Conservation (phyloP, 176 grass and related monocot species). For the Triticum aestivum region IWGSC_CS_RefSeq_v2.1 NC_057795.1:424744441-424744940, state of each 20-base stretch:
- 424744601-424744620: conserved; percentile 14
- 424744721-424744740: not conserved
- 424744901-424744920: not conserved
- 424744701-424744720: not conserved
- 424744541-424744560: conserved; percentile 52
- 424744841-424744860: not conserved
- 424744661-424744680: not conserved
- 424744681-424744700: not conserved
- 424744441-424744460: conserved; percentile 69
- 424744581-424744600: conserved; percentile 51
- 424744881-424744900: not conserved
- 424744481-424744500: conserved; percentile 39
- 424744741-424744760: not conserved
- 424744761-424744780: not conserved
- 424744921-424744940: not conserved
- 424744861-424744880: not conserved
- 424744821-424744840: not conserved
- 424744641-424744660: not conserved
- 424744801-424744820: not conserved
- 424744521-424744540: conserved; percentile 34
- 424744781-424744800: not conserved
- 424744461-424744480: conserved; percentile 57
- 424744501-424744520: conserved; percentile 35
- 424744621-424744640: not conserved
- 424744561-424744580: conserved; percentile 68